Base-by-base conservation (phyloP, 768 basidiomycete genomes). In the Leccinum incarnatum region DNA sequence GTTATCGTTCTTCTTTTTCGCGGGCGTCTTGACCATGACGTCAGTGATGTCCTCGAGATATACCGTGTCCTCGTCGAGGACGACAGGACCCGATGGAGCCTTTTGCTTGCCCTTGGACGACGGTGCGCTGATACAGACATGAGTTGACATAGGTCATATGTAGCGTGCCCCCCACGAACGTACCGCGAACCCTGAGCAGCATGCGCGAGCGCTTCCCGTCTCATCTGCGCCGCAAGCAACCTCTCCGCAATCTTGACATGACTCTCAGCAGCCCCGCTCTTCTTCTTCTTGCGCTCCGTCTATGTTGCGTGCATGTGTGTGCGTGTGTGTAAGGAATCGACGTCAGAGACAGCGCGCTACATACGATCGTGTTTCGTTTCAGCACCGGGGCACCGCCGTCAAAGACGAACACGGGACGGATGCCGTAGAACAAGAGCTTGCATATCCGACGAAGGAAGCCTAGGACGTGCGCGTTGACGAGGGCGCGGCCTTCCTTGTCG, bases 321-420 rank as follows among this genome's bases (percentile, higher is more conserved):
- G 36, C 1, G 7, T 7, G 36, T 37, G 17, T 10, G 23, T 15
- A 15, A 48, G 5, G 5, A 29, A 53, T 47, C 51, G 14, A 40
- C 25, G 50, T 54, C 59, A 32, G 17, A 5, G 23, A 9, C 30
- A 48, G 9, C 25, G 47, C 25, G 48, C 54, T 32, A 75, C 89
- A 56, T 65, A 94, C 95, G 63, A 99, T 87, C 3, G 97, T 98
- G 52, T 81, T 79, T 67, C 88, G 83, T 78, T 99, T 99, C 67
- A 99, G 73, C 11, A 78, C 83, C 3, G 97, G 97, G 3, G 96
- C 97, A 34, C 94, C 95, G 21, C 97, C 97, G 73, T 99, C 97
- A 68, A 99, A 99, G 12, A 99, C 95, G 68, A 99, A 99, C 36
- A 99, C 95, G 0, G 97, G 97, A 72, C 92, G 95, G 71, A 98